Evolutionary conservation across 352 stramenopile species (phyloP), one percentile per base, ranked within the genome.

Genomic region (Paralagenidium karlingii): DNA sequence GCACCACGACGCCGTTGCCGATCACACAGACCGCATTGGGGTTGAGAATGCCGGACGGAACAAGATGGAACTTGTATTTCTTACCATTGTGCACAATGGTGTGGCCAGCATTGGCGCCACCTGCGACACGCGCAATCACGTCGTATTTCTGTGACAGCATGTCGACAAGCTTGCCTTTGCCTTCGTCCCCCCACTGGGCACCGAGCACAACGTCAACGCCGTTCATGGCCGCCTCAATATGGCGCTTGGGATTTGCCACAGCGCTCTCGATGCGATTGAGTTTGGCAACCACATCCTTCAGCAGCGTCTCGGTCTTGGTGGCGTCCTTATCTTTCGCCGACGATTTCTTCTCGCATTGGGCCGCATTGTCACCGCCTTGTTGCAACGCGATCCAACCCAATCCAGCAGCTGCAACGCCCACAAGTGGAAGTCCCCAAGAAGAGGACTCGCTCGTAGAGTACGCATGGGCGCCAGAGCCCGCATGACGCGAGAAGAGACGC

Each of bases 51-150:
- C 95, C 96, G 30, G 85, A 98, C 3, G 96, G 96, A 40, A 99
- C 70, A 5, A 99, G 63, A 71, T 99, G 96, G 68, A 99, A 99
- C 63, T 98, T 98, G 80, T 98, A 99, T 64, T 98, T 98, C 69
- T 96, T 96, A 36, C 86, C 77, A 34, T 98, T 71, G 40, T 97
- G 92, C 34, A 99, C 93, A 58, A 99, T 98, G 30, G 96, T 99
- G 73, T 99, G 96, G 21, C 96, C 96, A 20, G 96, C 95, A 74
- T 99, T 99, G 21, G 92, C 95, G 29, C 96, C 96, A 37, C 96
- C 83, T 10, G 93, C 94, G n/a, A 98, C 94, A 43, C 93, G 87
- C 28, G 90, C 88, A 58, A 96, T 98, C 38, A 98, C 88, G 60
- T 98, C 90, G 69, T 98, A 98, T 45, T 86, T 82, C 59, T 95